phyloP scores from a whole-genome alignment of 1,139 yeast genomes.

The Suhomyces ambrosiae region DNA sequence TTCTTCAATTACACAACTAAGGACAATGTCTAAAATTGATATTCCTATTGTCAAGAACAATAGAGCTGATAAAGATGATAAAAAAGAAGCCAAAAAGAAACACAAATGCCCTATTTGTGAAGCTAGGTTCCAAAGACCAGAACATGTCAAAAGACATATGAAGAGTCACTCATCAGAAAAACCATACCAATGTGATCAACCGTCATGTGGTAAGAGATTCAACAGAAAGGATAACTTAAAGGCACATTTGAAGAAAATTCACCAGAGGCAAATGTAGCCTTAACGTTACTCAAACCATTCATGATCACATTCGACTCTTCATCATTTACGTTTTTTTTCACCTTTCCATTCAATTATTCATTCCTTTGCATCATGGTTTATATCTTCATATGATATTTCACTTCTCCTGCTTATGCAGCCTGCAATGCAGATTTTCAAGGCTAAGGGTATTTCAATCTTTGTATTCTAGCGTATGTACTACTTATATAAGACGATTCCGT shows the following conservation, averaged over 20 bases:
- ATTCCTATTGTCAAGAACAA: conserved; percentile 20
- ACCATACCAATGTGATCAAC: conserved; percentile 75
- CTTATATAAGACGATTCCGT: conserved; percentile 5
- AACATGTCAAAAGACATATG: conserved; percentile 89
- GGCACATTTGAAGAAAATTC: conserved; percentile 70
- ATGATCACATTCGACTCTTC: conserved; percentile 3
- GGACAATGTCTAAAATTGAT: conserved; percentile 18
- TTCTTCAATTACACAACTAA: conserved; percentile 17
- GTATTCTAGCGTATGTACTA: conserved; percentile 10
- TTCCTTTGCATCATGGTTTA: conserved; percentile 10
- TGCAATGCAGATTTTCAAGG: conserved; percentile 4
- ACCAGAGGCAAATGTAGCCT: conserved; percentile 27
- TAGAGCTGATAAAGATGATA: conserved; percentile 26
- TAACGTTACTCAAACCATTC: not conserved
- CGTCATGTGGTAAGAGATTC: conserved; percentile 77
- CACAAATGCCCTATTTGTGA: conserved; percentile 81
- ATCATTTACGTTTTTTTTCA: not conserved
- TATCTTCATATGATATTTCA: conserved; percentile 6
- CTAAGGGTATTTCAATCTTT: conserved; percentile 4
- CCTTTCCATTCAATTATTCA: conserved; percentile 1
- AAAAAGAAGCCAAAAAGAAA: conserved; percentile 59
- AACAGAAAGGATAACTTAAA: conserved; percentile 51
- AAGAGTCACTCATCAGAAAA: conserved; percentile 85
- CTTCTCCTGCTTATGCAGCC: conserved; percentile 8
- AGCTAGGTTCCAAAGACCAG: conserved; percentile 81